phyloP scores from a whole-genome alignment of 345 rosid genomes.

The Carallia pectinifolia region DNA sequence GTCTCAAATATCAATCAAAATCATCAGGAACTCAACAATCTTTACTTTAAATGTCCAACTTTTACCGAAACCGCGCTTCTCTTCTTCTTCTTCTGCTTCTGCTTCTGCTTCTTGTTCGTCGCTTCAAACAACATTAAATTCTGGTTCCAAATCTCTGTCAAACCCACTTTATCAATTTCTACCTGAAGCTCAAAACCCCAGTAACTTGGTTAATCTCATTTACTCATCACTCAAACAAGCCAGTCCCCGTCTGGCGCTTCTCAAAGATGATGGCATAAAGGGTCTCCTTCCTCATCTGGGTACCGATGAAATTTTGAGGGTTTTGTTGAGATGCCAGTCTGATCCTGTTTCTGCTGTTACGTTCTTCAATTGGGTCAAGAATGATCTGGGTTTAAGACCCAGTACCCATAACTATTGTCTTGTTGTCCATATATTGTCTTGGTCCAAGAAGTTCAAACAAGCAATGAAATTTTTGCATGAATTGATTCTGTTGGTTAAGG shows the following conservation, averaged over 20 bases:
- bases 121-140: conserved; percentile 14
- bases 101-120: background rate
- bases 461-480: conserved; percentile 25
- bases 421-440: conserved; percentile 18
- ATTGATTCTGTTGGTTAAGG: conserved; percentile 13
- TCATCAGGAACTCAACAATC: background rate
- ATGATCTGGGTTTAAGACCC: conserved; percentile 23
- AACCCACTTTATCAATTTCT: conserved; percentile 26
- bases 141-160: conserved; percentile 10
- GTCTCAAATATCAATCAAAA: conserved; percentile 2
- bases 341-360: conserved; percentile 24
- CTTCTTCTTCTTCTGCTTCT: background rate
- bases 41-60: background rate
- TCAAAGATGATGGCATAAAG: conserved; percentile 4
- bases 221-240: conserved; percentile 20
- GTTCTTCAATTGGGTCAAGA: conserved; percentile 28
- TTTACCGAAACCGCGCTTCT: background rate
- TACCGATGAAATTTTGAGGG: conserved; percentile 21
- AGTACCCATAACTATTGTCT: conserved; percentile 17
- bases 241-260: conserved; percentile 5
- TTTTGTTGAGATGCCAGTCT: conserved; percentile 29
- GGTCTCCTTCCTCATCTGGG: conserved; percentile 24
- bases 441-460: conserved; percentile 21
- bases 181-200: conserved; percentile 26
- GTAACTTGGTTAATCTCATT: conserved; percentile 20